These are phyloP conservation scores for Suhomyces choctaworum DNA, from an alignment of 1,139 yeast species.

Conservation along the genomic window DNA sequence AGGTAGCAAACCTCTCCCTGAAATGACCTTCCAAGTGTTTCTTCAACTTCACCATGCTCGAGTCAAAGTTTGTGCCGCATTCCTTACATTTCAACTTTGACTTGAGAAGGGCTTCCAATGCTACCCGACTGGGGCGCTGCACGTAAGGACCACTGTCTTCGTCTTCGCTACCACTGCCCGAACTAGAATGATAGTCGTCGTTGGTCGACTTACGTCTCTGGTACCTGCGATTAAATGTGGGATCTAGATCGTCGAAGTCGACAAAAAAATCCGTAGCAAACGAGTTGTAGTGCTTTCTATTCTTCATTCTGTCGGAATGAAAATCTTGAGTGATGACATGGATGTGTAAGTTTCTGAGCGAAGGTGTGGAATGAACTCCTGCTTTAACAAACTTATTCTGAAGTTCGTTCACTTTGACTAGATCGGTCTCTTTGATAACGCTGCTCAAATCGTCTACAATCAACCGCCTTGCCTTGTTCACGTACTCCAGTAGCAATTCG, in stretches of 20 bases:
- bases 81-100: slow-evolving; percentile 50
- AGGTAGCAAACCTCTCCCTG: slow-evolving; percentile 15
- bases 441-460: slow-evolving; percentile 37
- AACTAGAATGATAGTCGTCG: slow-evolving; percentile 24
- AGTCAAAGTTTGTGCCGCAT: slow-evolving; percentile 49
- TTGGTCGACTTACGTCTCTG: slow-evolving; percentile 3
- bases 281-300: slow-evolving; percentile 69
- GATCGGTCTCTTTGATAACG: slow-evolving; percentile 9
- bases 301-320: slow-evolving; percentile 53
- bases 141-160: slow-evolving; percentile 11
- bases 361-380: slow-evolving; percentile 75
- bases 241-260: slow-evolving; percentile 42
- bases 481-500: slow-evolving; percentile 33
- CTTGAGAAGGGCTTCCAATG: slow-evolving; percentile 31
- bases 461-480: slow-evolving; percentile 43
- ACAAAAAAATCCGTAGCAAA: slow-evolving; percentile 69
- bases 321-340: slow-evolving; percentile 73
- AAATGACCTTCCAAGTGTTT: slow-evolving; percentile 51
- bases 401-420: slow-evolving; percentile 20
- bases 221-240: slow-evolving; percentile 13
- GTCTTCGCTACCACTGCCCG: slow-evolving; percentile 17
- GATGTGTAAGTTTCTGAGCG: slow-evolving; percentile 66
- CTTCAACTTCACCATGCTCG: slow-evolving; percentile 49
- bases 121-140: slow-evolving; percentile 9
- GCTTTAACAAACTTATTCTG: slow-evolving; percentile 44